A percentile compares a stretch with the other conserved stretches of the same genome.
Conservation (phyloP, 1,284 basidiomycete species). For the Leccinum solheimii region DNA sequence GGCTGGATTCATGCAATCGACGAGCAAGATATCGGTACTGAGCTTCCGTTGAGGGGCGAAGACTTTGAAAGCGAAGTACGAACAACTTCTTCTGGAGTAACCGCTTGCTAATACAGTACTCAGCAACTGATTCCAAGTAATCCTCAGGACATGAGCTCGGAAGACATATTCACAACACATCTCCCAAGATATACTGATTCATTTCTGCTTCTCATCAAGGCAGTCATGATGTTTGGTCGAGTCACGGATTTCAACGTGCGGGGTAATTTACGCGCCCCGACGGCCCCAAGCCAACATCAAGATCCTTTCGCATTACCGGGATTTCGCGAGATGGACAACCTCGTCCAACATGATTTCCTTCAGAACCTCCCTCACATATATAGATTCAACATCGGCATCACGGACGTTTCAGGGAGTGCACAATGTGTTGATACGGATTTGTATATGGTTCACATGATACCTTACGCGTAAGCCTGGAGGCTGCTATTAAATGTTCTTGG, state of each 20-base stretch:
- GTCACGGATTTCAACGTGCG: conserved; percentile 82
- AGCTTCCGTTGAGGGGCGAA: conserved; percentile 67
- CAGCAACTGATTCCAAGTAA: conserved; percentile 64
- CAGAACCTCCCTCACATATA: conserved; percentile 65
- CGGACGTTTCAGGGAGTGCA: conserved; percentile 50
- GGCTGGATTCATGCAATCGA: conserved; percentile 85
- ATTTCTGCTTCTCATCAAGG: conserved; percentile 74
- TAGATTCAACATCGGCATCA: conserved; percentile 61
- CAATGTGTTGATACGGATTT: conserved; percentile 72
- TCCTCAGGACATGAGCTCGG: conserved; percentile 64
- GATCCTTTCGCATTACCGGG: conserved; percentile 65
- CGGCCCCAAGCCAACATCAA: conserved; percentile 61
- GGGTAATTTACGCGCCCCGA: conserved; percentile 59
- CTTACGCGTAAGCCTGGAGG: conserved; percentile 63
- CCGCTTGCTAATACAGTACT: conserved; percentile 10
- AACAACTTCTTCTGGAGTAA: conserved; percentile 3
- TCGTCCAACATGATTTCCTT: conserved; percentile 66
- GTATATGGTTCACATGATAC: conserved; percentile 80
- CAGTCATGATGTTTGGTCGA: conserved; percentile 76
- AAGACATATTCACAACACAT: conserved; percentile 66
- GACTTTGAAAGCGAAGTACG: conserved; percentile 74
- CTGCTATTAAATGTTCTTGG: conserved; percentile 4
- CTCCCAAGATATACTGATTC: conserved; percentile 76
- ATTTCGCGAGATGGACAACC: conserved; percentile 66
- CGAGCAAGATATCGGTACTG: conserved; percentile 77